Conservation (phyloP, 2,329 filamentous ascomycete species). For the Venturia pyrina region DNA sequence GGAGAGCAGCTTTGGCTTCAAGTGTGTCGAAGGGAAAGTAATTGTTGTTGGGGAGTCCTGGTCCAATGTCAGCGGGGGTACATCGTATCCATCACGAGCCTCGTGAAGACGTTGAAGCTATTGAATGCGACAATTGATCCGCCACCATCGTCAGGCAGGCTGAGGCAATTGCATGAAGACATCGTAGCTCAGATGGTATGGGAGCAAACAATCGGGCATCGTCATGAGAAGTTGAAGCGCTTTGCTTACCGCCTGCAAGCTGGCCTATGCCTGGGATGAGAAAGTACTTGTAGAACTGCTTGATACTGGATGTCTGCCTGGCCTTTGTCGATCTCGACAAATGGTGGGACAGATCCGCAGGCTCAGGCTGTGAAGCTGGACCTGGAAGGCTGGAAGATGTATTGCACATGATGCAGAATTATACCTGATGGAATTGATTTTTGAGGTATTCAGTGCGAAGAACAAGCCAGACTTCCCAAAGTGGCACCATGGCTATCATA, state of each 20-base stretch:
- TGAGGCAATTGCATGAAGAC: too few relatives aligned
- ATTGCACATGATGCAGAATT: not conserved
- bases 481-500: not conserved
- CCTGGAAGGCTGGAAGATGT: not conserved
- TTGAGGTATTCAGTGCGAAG: not conserved
- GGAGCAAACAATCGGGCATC: too few relatives aligned
- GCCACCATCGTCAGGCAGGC: not conserved
- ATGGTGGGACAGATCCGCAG: conserved; percentile 70
- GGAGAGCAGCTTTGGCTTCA: conserved; percentile 67
- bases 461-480: not conserved
- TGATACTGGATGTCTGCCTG: conserved; percentile 57
- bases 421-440: not conserved
- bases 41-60: conserved; percentile 67
- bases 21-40: conserved; percentile 90
- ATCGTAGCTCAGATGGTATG: too few relatives aligned
- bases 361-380: not conserved
- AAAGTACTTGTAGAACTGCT: conserved; percentile 82
- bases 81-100: not conserved
- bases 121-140: not conserved
- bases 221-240: too few relatives aligned
- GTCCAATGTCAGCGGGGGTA: not conserved
- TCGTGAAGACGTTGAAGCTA: not conserved
- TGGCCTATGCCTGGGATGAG: conserved; percentile 51
- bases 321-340: conserved; percentile 60
- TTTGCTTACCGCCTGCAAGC: conserved; percentile 44